Evolutionary conservation across 768 basidiomycete genomes (phyloP).

Genomic region (Polyporus arcularius): DNA sequence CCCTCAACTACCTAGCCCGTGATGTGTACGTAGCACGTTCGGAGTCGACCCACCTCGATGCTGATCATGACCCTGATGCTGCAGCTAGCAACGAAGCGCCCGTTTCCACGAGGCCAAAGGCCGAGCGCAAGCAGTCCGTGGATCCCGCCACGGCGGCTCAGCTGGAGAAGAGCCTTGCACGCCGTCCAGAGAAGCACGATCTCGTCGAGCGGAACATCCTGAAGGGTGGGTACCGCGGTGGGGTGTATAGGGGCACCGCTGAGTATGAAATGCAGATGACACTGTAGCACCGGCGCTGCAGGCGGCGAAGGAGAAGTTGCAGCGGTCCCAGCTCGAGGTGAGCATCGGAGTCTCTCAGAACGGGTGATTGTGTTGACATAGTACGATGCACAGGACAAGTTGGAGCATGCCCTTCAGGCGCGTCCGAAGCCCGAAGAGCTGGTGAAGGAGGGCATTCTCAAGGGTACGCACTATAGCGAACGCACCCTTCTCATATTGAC

Average conservation of each 20-base stretch:
- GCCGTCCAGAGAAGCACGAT: slow-evolving; percentile 60
- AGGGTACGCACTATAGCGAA: slow-evolving; percentile 33
- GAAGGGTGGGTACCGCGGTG: slow-evolving; percentile 47
- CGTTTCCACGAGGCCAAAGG: slow-evolving; percentile 8
- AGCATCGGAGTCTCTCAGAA: slow-evolving; percentile 19
- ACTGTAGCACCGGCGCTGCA: slow-evolving; percentile 61
- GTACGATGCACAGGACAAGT: slow-evolving; percentile 49
- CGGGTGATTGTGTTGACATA: not conserved
- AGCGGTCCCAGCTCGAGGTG: slow-evolving; percentile 66
- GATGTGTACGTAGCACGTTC: slow-evolving; percentile 5
- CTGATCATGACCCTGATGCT: not conserved
- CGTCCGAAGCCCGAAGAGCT: slow-evolving; percentile 64
- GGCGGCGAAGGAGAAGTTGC: slow-evolving; percentile 59
- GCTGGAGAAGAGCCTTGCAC: slow-evolving; percentile 55
- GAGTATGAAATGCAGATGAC: slow-evolving; percentile 46
- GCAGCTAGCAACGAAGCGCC: slow-evolving; percentile 1
- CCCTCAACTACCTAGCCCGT: not conserved
- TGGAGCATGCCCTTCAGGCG: slow-evolving; percentile 58
- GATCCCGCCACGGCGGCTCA: slow-evolving; percentile 39
- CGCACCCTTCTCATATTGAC: not conserved
- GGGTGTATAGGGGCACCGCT: not conserved
- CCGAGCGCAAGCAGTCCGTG: slow-evolving; percentile 31
- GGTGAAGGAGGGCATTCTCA: slow-evolving; percentile 64
- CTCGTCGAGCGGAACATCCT: slow-evolving; percentile 71
- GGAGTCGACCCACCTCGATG: not conserved